These are phyloP conservation scores for Astrothelium macrocarpum DNA, from an alignment of 495 filamentous ascomycete genomes.

Conservation along the genomic window DNA sequence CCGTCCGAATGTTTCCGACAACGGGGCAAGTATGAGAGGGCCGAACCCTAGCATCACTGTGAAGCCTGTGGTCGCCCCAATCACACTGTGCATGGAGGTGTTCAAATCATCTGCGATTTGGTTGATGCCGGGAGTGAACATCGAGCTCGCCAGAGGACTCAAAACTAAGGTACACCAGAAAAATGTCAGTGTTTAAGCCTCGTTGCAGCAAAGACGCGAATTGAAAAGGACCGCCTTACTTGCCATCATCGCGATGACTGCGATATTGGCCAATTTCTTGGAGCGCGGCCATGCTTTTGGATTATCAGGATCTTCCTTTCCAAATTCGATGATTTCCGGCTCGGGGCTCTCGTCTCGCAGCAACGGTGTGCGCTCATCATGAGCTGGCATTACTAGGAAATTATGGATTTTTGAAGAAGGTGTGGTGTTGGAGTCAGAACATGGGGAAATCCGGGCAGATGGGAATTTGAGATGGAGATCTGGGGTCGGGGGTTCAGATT, in stretches of 20 bases:
- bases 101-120: constrained; percentile 33
- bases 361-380: constrained; percentile 3
- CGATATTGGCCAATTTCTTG: constrained; percentile 34
- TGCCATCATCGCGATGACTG: constrained; percentile 35
- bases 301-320: constrained; percentile 31
- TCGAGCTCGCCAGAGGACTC: constrained; percentile 32
- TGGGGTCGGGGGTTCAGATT: background rate
- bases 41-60: constrained; percentile 26
- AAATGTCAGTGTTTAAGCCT: background rate
- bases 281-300: constrained; percentile 30
- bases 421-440: background rate
- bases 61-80: constrained; percentile 27
- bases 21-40: constrained; percentile 22
- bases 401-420: background rate
- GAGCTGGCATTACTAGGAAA: background rate
- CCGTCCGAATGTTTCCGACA: constrained; percentile 24
- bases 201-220: constrained; percentile 5
- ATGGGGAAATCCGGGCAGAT: background rate
- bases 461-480: background rate
- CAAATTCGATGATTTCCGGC: constrained; percentile 28
- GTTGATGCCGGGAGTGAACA: constrained; percentile 37
- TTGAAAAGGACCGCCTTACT: background rate
- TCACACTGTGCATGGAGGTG: constrained; percentile 22
- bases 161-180: too few species aligned
- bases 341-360: constrained; percentile 18